Base-by-base conservation (phyloP, 2,329 filamentous ascomycete species). In the Pseudofabraea citricarpa region DNA sequence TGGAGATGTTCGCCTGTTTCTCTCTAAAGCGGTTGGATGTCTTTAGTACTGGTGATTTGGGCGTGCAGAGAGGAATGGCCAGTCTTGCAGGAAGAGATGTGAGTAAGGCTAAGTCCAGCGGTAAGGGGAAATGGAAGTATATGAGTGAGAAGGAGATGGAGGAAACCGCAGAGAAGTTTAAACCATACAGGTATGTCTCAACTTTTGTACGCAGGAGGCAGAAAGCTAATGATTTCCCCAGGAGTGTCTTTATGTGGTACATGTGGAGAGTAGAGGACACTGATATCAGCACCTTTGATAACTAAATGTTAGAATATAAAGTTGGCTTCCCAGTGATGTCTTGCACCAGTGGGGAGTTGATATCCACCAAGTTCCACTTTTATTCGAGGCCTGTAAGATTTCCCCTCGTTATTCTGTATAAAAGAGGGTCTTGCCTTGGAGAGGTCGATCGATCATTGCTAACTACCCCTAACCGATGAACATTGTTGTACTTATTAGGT, bases 1-100 rank as follows among this genome's bases (percentile, higher is more conserved):
- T 95, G 12, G 90, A 96, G 71, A 97, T 98, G 93, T 98, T 98
- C 71, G 88, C 90, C 39, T 89, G 87, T 65, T 97, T 98, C 65
- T 87, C 81, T n/a, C 71, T 98, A 31, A 97, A 96, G 74, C 75
- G 90, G 10, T 85, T 90, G 74, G 91, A 98, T 67, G 87, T 98
- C 18, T 95, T 97, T 62, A 89, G 85, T 18, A 84, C 88, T 1
- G 91, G 93, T 1, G 91, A 98, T 67, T 67, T 98, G 49, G 93
- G 93, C 4, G 88, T 98, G 36, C 93, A 97, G 58, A 74, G 90
- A 57, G 93, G 93, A 8, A 95, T 96, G 83, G 93, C 93, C 1
- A 83, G 86, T 0, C 90, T 93, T 60, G 74, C 83, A 37, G 93
- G 93, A 1, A 79, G 79, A 46, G 88, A 97, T 61, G 81, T 97